Evolutionary conservation across 2,329 filamentous ascomycete species (phyloP).

Genomic region (Fusarium armeniacum): DNA sequence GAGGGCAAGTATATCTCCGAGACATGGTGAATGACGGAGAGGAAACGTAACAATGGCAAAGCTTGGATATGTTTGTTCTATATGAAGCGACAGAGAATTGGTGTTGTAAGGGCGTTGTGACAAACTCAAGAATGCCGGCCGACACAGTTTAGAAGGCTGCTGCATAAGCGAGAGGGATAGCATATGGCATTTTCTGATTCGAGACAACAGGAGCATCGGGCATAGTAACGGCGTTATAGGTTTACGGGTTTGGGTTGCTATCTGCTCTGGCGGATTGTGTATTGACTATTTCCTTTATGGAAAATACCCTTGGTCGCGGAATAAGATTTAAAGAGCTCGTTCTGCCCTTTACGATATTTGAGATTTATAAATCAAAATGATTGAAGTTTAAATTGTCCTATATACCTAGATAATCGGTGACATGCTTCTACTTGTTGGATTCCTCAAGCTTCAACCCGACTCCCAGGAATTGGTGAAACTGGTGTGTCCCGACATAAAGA

Average conservation of each 20-base stretch:
- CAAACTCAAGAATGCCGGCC: conserved; percentile 21
- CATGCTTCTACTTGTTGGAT: neutral
- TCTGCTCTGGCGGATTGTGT: conserved; percentile 1
- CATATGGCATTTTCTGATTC: conserved; percentile 34
- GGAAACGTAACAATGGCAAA: neutral
- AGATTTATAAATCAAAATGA: conserved; percentile 23
- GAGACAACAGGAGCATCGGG: conserved; percentile 33
- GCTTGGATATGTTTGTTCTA: conserved; percentile 5
- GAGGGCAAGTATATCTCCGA: conserved; percentile 96
- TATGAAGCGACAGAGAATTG: conserved; percentile 5
- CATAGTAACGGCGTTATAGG: conserved; percentile 42
- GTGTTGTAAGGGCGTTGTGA: conserved; percentile 6
- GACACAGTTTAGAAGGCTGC: conserved; percentile 41
- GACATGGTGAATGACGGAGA: conserved; percentile 66
- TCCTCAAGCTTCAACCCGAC: neutral
- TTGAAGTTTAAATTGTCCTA: neutral
- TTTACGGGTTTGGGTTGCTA: conserved; percentile 5
- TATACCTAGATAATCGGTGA: neutral
- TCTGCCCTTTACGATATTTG: conserved; percentile 16
- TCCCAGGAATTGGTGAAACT: neutral
- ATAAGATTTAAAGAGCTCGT: conserved; percentile 18
- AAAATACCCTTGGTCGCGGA: conserved; percentile 31
- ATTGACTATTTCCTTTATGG: conserved; percentile 29
- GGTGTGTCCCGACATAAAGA: neutral
- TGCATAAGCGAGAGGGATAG: conserved; percentile 41